Evolutionary conservation across 306 rosid species (phyloP), one percentile per base, ranked within the genome.

Genomic region (Prinsepia uniflora): DNA sequence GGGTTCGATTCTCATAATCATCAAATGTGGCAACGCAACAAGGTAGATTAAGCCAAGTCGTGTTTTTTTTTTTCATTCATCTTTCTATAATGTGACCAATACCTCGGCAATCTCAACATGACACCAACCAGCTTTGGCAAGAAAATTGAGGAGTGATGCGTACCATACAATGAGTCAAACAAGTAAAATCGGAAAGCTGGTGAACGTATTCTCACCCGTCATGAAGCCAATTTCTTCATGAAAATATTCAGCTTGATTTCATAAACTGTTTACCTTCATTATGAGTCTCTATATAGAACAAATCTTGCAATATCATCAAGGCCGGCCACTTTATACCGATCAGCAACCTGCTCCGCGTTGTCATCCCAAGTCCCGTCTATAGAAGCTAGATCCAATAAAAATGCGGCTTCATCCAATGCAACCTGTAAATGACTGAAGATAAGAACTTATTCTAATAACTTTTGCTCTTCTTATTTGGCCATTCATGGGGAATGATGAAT

Each of bases 341-440:
- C 75, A 68, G 90, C 96, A 75, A 93, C 86, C 63, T 81, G 85
- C 77, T 84, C 94, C 60, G 84, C 53, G 34, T 73, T 83, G 20
- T 80, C 88, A 58, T 94, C 98, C 97, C 97, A 90, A 39, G 83
- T 87, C 68, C 96, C 98, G 11, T 94, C 97, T 50, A 90, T 75
- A 54, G 98, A 94, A 78, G 97, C 93, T 72, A 94, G 80, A 84
- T 93, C 98, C 86, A 90, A 74, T 84, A 88, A 73, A 79, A 90
- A 90, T 34, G 97, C 98, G 44, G 98, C 96, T 82, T 90, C 97
- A 62, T 94, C 97, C 70, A 94, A 82, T 36, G 85, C 90, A 84
- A 90, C 88, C 97, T 94, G 82, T 68, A 84, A 70, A 48, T 11
- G 36, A 77, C 5, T 30, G 43, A 64, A 47, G 57, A 69, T 56